These are phyloP conservation scores for Casuarina cunninghamiana DNA, from an alignment of 306 rosid genomes.

Conservation along the genomic window DNA sequence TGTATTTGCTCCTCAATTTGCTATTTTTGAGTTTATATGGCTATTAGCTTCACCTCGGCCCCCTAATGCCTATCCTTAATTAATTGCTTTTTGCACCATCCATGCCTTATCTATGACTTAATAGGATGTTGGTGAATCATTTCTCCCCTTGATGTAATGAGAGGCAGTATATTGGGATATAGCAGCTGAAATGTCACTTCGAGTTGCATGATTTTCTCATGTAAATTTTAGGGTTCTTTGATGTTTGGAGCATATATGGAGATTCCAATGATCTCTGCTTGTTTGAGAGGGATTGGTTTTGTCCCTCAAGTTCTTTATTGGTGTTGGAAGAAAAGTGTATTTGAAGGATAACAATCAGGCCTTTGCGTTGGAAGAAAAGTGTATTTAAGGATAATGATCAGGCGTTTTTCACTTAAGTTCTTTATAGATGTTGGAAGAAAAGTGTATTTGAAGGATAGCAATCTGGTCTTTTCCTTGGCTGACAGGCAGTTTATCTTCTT, in stretches of 20 bases:
- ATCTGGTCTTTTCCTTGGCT: conserved; percentile 4
- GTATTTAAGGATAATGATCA: not conserved
- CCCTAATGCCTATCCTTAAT: not conserved
- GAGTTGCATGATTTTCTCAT: conserved; percentile 9
- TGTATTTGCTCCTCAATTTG: conserved; percentile 1
- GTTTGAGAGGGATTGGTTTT: not conserved
- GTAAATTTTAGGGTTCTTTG: conserved; percentile 2
- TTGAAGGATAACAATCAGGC: not conserved
- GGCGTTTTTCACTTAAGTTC: not conserved
- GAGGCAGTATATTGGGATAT: conserved; percentile 4
- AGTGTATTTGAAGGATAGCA: not conserved
- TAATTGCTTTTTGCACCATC: not conserved
- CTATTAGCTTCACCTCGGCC: not conserved
- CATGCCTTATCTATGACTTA: not conserved
- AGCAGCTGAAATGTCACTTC: not conserved
- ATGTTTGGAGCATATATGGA: not conserved
- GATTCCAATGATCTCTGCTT: not conserved
- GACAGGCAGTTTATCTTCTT: not conserved
- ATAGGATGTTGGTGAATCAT: not conserved
- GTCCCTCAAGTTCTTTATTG: not conserved
- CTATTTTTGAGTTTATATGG: conserved; percentile 9
- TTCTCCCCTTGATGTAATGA: not conserved
- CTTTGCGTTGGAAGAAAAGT: conserved; percentile 8
- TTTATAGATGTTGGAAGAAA: not conserved
- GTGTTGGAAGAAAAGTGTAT: not conserved